Conservation (phyloP, 169 alveolate genomes). For the Theileria annulata region DNA sequence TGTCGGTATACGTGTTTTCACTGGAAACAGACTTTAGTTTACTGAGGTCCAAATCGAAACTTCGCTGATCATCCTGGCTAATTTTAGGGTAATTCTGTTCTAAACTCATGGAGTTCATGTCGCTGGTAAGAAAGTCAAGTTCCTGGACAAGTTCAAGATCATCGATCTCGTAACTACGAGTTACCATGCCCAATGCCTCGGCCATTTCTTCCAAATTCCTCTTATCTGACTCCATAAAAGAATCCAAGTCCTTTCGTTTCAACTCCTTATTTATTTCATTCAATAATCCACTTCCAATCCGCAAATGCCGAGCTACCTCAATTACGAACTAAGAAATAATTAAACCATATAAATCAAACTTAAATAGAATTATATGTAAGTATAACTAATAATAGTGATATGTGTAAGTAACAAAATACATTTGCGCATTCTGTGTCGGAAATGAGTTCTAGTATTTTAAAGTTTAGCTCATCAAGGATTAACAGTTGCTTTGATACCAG, state of each 20-base stretch:
- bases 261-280: constrained; percentile 16
- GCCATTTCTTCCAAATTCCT: constrained; percentile 24
- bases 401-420: constrained; percentile 19
- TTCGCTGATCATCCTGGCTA: background rate
- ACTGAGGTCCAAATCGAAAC: background rate
- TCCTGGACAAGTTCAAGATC: constrained; percentile 39
- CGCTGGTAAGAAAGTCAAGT: constrained; percentile 28
- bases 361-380: background rate
- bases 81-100: background rate
- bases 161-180: constrained; percentile 4
- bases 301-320: constrained; percentile 36
- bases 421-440: constrained; percentile 62
- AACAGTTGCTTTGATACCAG: constrained; percentile 34
- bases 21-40: constrained; percentile 7
- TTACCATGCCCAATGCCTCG: background rate
- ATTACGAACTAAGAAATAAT: constrained; percentile 18
- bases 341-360: background rate
- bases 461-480: constrained; percentile 19
- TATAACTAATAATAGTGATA: background rate
- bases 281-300: constrained; percentile 42
- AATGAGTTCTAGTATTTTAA: constrained; percentile 34
- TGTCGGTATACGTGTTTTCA: background rate
- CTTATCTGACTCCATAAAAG: constrained; percentile 19
- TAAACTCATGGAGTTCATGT: background rate
- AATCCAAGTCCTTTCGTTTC: constrained; percentile 30